Conservation (phyloP, 495 filamentous ascomycete genomes). For the Aspergillus funiculosus region DNA sequence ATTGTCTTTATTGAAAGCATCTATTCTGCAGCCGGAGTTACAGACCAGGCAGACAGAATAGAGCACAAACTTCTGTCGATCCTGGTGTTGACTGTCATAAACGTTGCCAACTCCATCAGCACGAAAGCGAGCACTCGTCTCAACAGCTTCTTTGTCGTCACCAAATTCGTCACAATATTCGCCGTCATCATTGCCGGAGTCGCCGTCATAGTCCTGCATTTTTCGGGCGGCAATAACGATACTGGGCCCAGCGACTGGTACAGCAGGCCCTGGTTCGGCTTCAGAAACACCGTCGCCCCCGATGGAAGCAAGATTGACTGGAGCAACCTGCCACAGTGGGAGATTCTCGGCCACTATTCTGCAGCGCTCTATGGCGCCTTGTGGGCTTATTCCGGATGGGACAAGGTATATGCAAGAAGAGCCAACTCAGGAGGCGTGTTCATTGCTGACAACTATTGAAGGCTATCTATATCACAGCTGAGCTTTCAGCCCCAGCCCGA, state of each 20-base stretch:
- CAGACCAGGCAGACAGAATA: constrained; percentile 10
- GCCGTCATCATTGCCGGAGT: constrained; percentile 14
- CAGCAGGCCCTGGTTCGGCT: constrained; percentile 15
- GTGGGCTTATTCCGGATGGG: constrained; percentile 23
- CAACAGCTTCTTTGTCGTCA: constrained; percentile 20
- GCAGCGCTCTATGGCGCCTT: constrained; percentile 20
- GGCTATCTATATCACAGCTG: constrained; percentile 20
- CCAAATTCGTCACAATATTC: constrained; percentile 16
- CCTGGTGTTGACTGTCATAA: constrained; percentile 11
- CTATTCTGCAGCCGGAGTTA: constrained; percentile 14
- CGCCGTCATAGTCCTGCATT: constrained; percentile 9
- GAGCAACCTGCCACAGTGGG: constrained; percentile 14
- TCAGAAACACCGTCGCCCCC: constrained; percentile 13
- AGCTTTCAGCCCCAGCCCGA: constrained; percentile 17
- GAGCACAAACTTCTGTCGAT: constrained; percentile 17
- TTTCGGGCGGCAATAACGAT: background rate
- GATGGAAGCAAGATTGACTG: constrained; percentile 19
- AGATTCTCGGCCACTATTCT: constrained; percentile 19
- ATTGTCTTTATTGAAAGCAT: constrained; percentile 23
- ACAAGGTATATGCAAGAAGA: constrained; percentile 21
- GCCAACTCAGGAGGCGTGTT: background rate
- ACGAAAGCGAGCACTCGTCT: constrained; percentile 19
- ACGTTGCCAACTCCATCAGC: constrained; percentile 19
- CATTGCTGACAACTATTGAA: background rate
- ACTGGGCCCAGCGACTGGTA: constrained; percentile 13